Evolutionary conservation across 2,329 filamentous ascomycete species (phyloP), one percentile per base, ranked within the genome.

Genomic region (Incumbomyces lentus): DNA sequence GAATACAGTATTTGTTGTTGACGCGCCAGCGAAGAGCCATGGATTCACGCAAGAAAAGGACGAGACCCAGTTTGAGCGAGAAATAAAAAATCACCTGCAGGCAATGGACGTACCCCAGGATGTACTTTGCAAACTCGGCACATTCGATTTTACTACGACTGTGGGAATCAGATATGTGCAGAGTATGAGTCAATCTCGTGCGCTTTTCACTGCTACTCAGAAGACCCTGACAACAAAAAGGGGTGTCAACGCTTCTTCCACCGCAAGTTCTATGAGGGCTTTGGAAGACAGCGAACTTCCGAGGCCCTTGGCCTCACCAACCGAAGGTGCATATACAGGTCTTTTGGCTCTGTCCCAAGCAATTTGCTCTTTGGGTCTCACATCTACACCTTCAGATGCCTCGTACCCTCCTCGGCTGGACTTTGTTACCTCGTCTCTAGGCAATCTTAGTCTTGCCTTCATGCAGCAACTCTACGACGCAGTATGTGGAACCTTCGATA

Each of bases 1-100:
- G 64, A 95, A 95, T 81, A 82, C 81, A 57, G 79, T 89, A 6
- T 96, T 95, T 61, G 61, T 96, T n/a, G 89, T 98, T 54, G 92
- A 98, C 61, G 75, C 96, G 7, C 90, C 92, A 5, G 10, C 30
- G 19, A 45, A 30, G 5, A 6, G 16, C 5, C 8, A 63, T 34
- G 55, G 55, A 12, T 17, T 19, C 44, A 16, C 22, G 50, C 2
- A 52, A 58, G 1, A 55, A 58, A 0, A 46, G 59, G 2, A 18
- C 6, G 58, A 63, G 6, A 75, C 77, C 0, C 48, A 60, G 2
- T 95, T 95, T 60, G 78, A 78, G 16, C 72, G 77, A 48, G 83
- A 90, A 34, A 68, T 95, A 19, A 63, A 75, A 17, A 75, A 78
- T 58, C 95, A 92, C 58, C 67, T 93, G 2, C 65, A 69, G 47